Evolutionary conservation across 495 filamentous ascomycete genomes (phyloP).

Genomic region (Aspergillus panamensis): DNA sequence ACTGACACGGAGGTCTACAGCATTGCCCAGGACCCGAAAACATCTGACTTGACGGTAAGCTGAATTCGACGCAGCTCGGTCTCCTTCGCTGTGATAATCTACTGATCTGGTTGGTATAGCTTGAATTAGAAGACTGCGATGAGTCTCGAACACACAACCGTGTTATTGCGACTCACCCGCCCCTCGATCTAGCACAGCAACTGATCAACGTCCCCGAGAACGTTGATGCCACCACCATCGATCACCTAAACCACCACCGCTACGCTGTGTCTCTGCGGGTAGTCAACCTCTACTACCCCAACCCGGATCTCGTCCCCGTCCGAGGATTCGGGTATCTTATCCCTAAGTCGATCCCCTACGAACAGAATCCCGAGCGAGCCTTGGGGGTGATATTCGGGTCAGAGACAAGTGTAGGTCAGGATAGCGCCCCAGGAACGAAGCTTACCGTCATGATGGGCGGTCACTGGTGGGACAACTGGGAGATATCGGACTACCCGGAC

Average conservation of each 20-base stretch:
- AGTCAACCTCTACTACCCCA: slow-evolving; percentile 81
- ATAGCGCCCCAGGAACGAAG: slow-evolving; percentile 66
- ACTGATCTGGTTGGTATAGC: slow-evolving; percentile 11
- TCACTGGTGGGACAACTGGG: slow-evolving; percentile 78
- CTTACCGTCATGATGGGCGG: slow-evolving; percentile 94
- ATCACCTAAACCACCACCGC: slow-evolving; percentile 45
- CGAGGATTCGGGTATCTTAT: slow-evolving; percentile 90
- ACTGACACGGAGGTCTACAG: slow-evolving; percentile 22
- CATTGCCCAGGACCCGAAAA: slow-evolving; percentile 14
- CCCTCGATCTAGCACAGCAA: slow-evolving; percentile 29
- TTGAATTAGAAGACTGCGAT: slow-evolving; percentile 9
- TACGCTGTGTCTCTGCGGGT: slow-evolving; percentile 80
- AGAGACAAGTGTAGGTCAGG: slow-evolving; percentile 55
- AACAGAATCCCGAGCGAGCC: slow-evolving; percentile 76
- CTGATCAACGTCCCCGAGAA: slow-evolving; percentile 14
- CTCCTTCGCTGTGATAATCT: neutral
- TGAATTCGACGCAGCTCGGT: neutral
- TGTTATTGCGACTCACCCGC: slow-evolving; percentile 68
- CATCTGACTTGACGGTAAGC: slow-evolving; percentile 23
- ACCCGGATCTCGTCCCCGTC: slow-evolving; percentile 57
- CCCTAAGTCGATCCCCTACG: slow-evolving; percentile 61
- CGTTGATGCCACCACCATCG: slow-evolving; percentile 22
- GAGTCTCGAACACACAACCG: slow-evolving; percentile 47
- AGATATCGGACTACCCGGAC: slow-evolving; percentile 49
- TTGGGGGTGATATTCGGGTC: slow-evolving; percentile 93